These are phyloP conservation scores for Rhodocollybia butyracea DNA, from an alignment of 768 basidiomycete genomes.

Conservation along the genomic window DNA sequence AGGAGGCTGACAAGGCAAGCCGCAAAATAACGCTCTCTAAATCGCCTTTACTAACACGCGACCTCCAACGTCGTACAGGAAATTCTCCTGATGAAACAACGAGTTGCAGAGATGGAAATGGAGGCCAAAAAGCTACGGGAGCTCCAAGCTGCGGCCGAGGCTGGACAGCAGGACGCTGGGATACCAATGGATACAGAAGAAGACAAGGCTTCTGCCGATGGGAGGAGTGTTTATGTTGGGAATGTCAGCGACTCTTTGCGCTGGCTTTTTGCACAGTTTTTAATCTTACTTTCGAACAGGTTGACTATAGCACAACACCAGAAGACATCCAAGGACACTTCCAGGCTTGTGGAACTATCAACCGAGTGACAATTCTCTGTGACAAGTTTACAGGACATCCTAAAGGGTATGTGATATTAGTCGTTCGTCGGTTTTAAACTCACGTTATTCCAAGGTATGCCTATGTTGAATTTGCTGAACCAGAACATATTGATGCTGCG, in stretches of 20 bases:
- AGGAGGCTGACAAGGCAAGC: slow-evolving; percentile 61
- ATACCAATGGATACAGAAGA: slow-evolving; percentile 77
- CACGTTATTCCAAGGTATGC: slow-evolving; percentile 66
- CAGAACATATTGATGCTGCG: slow-evolving; percentile 87
- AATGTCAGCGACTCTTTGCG: slow-evolving; percentile 61
- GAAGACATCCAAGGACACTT: slow-evolving; percentile 98
- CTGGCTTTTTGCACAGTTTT: slow-evolving; percentile 8
- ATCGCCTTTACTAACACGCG: slow-evolving; percentile 6
- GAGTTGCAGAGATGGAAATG: slow-evolving; percentile 90
- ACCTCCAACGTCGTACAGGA: slow-evolving; percentile 66
- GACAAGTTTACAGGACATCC: slow-evolving; percentile 99
- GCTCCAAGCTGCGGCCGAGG: slow-evolving; percentile 76
- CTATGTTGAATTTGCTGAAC: slow-evolving; percentile 97
- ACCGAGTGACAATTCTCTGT: slow-evolving; percentile 97
- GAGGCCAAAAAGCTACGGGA: slow-evolving; percentile 87
- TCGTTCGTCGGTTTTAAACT: background rate
- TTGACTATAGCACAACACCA: slow-evolving; percentile 95
- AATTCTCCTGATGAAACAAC: slow-evolving; percentile 86
- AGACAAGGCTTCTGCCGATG: slow-evolving; percentile 77
- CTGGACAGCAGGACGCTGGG: slow-evolving; percentile 42
- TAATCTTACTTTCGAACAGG: slow-evolving; percentile 46
- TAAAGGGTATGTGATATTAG: slow-evolving; percentile 66
- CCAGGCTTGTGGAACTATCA: slow-evolving; percentile 96
- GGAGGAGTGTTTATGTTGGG: slow-evolving; percentile 90
- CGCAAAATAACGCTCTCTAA: background rate